Evolutionary conservation across 768 basidiomycete genomes (phyloP).

Genomic region (Phanerochaete carnosa): DNA sequence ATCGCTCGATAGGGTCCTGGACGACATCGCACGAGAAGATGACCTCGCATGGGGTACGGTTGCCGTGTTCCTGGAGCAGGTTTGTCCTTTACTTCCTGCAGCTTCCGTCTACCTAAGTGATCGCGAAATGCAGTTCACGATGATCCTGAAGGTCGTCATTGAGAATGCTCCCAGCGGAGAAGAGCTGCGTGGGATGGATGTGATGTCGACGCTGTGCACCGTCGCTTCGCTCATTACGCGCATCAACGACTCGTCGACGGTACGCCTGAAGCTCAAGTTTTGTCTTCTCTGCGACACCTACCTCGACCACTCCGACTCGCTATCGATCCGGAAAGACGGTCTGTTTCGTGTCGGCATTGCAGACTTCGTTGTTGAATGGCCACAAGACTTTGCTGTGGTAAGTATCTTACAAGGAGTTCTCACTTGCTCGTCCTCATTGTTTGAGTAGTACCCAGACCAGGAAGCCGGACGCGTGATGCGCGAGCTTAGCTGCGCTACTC

Average conservation of each 20-base stretch:
- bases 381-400: slow-evolving; percentile 51
- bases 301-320: slow-evolving; percentile 55
- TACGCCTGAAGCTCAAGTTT: slow-evolving; percentile 72
- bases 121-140: slow-evolving; percentile 50
- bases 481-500: slow-evolving; percentile 72
- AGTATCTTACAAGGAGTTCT: slow-evolving; percentile 18
- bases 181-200: slow-evolving; percentile 59
- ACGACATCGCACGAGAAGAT: slow-evolving; percentile 45
- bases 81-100: slow-evolving; percentile 22
- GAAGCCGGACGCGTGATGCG: slow-evolving; percentile 39
- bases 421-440: background rate
- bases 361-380: slow-evolving; percentile 81
- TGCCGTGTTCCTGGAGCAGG: slow-evolving; percentile 72
- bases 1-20: slow-evolving; percentile 40
- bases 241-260: slow-evolving; percentile 48
- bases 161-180: slow-evolving; percentile 65
- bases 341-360: slow-evolving; percentile 65
- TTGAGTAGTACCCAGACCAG: slow-evolving; percentile 29
- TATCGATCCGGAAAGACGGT: slow-evolving; percentile 67
- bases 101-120: background rate
- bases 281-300: slow-evolving; percentile 69
- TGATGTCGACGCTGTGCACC: slow-evolving; percentile 50
- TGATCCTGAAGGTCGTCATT: slow-evolving; percentile 73
- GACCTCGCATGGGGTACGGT: slow-evolving; percentile 42
- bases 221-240: slow-evolving; percentile 61